These are phyloP conservation scores for Penicillium glabrum DNA, from an alignment of 2,329 filamentous ascomycete species.

Conservation along the genomic window DNA sequence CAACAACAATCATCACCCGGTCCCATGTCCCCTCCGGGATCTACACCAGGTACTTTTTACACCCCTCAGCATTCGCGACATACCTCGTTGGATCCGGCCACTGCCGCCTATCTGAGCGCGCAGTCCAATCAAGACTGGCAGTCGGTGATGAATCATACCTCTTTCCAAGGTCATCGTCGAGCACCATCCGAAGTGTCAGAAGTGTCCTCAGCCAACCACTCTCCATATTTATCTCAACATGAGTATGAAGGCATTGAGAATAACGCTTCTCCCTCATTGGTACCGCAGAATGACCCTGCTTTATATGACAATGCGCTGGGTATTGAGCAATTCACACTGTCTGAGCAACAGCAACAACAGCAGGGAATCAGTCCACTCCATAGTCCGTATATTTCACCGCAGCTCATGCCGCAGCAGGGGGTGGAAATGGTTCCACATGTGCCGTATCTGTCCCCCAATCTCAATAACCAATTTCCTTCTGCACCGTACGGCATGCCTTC, in stretches of 20 bases:
- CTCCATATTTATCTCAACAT: slow-evolving; percentile 74
- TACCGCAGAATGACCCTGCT: slow-evolving; percentile 66
- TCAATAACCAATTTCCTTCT: slow-evolving; percentile 51
- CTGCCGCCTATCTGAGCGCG: slow-evolving; percentile 57
- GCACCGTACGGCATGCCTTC: slow-evolving; percentile 49
- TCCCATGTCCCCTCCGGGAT: slow-evolving; percentile 55
- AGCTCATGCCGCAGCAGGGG: slow-evolving; percentile 68
- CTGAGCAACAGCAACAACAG: slow-evolving; percentile 56
- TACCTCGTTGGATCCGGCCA: slow-evolving; percentile 61
- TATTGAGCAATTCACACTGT: slow-evolving; percentile 78
- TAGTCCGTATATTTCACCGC: slow-evolving; percentile 70
- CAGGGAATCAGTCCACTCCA: slow-evolving; percentile 61
- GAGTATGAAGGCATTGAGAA: slow-evolving; percentile 74
- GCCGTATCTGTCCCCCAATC: slow-evolving; percentile 46
- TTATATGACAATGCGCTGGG: slow-evolving; percentile 77
- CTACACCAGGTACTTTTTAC: slow-evolving; percentile 53
- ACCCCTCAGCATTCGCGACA: slow-evolving; percentile 59
- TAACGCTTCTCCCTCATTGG: slow-evolving; percentile 77
- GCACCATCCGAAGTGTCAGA: slow-evolving; percentile 91
- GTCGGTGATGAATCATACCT: slow-evolving; percentile 53
- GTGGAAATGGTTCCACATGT: slow-evolving; percentile 56
- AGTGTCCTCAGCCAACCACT: slow-evolving; percentile 79
- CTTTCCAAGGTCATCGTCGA: slow-evolving; percentile 79
- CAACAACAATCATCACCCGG: slow-evolving; percentile 54
- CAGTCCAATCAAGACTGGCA: slow-evolving; percentile 58